These are phyloP conservation scores for Penicillium glabrum DNA, from an alignment of 2,329 filamentous ascomycete species.

Conservation along the genomic window DNA sequence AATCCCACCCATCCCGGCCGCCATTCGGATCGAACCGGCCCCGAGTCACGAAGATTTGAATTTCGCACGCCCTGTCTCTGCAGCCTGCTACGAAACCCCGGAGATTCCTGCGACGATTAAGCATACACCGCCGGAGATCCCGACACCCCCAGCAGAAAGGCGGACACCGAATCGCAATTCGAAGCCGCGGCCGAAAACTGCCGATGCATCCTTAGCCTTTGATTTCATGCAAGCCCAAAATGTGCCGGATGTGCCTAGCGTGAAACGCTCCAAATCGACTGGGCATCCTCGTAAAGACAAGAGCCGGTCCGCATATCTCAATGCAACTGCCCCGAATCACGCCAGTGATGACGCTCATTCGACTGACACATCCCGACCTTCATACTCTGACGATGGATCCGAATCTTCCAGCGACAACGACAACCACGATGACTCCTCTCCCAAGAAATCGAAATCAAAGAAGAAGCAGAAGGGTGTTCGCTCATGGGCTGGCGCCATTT, in stretches of 20 bases:
- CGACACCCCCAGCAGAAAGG: slow-evolving; percentile 38
- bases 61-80: slow-evolving; percentile 77
- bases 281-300: slow-evolving; percentile 33
- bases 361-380: slow-evolving; percentile 24
- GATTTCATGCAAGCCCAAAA: slow-evolving; percentile 20
- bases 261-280: slow-evolving; percentile 44
- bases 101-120: slow-evolving; percentile 70
- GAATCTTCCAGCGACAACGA: slow-evolving; percentile 30
- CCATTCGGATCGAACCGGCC: slow-evolving; percentile 14
- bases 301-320: slow-evolving; percentile 25
- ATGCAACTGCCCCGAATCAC: slow-evolving; percentile 15
- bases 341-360: slow-evolving; percentile 22
- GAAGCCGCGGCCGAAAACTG: slow-evolving; percentile 44
- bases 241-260: slow-evolving; percentile 16
- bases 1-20: slow-evolving; percentile 16
- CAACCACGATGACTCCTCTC: slow-evolving; percentile 23
- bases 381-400: slow-evolving; percentile 33
- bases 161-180: slow-evolving; percentile 31
- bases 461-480: slow-evolving; percentile 74
- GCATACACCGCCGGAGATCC: slow-evolving; percentile 60
- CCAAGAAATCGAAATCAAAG: slow-evolving; percentile 34
- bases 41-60: slow-evolving; percentile 32
- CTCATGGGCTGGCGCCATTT: slow-evolving; percentile 54
- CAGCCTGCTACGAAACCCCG: slow-evolving; percentile 81
- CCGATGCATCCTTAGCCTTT: slow-evolving; percentile 40